Evolutionary conservation across 2,329 filamentous ascomycete species (phyloP), one percentile per base, ranked within the genome.

Genomic region (Xenoacremonium recifei): DNA sequence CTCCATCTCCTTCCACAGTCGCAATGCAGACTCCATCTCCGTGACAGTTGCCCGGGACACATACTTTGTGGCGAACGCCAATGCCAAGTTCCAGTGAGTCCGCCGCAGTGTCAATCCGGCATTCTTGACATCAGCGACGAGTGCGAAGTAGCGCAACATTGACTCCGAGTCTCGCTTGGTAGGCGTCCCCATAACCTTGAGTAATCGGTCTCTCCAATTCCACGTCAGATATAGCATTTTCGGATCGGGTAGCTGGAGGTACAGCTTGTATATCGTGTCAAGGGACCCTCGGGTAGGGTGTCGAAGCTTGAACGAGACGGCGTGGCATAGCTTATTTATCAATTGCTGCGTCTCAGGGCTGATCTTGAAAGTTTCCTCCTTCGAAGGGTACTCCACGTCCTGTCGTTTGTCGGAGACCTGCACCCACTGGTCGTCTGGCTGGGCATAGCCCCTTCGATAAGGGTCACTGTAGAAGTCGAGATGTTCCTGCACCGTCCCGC

Each of bases 1-100:
- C 64, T 99, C 93, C 90, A 97, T 97, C 55, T 93, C 83, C 50
- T 80, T 82, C 91, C 92, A 99, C 18, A 95, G 66, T 35, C 81
- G 77, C 34, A 99, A 71, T 0, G 88, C 84, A 5, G 80, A 76
- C 20, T 68, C 64, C 47, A 68, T 54, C 35, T 63, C 87, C 72
- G 32, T 88, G 65, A 61, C 90, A 77, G 30, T 75, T 57, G 33
- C 76, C 71, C 34, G 79, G 74, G 29, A 82, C 71, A 49, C 80
- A 53, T 87, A 89, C 42, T 85, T 82, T 27, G 85, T 84, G 9
- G 87, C 86, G 57, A 95, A 86, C 16, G 85, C 78, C 38, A 96
- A 80, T 27, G 90, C 91, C 29, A 81, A 82, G 47, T 88, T 96
- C 91, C 91, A 99, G 59, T 96, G 82, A 0, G 73, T 67, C 5